Evolutionary conservation across 768 basidiomycete species (phyloP).

Genomic region (Leccinellum rugosiceps): DNA sequence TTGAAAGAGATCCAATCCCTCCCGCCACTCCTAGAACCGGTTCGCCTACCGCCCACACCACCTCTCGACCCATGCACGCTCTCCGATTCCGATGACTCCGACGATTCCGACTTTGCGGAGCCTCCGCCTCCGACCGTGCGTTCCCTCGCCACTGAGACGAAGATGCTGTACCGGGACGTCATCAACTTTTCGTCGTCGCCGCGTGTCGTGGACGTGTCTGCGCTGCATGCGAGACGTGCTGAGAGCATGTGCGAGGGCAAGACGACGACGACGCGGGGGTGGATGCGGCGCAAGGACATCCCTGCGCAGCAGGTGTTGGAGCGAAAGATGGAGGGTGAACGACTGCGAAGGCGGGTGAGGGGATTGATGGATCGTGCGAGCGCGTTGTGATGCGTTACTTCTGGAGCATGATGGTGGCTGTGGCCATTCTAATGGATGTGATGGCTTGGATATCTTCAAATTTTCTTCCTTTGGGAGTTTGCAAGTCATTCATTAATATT

Average conservation of each 20-base stretch:
- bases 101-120: slow-evolving; percentile 54
- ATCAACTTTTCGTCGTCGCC: slow-evolving; percentile 81
- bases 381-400: neutral
- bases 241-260: slow-evolving; percentile 45
- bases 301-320: slow-evolving; percentile 82
- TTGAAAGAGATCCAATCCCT: slow-evolving; percentile 78
- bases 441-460: no score
- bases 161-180: slow-evolving; percentile 84
- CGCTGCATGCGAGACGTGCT: slow-evolving; percentile 48
- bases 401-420: neutral
- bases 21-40: slow-evolving; percentile 55
- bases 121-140: slow-evolving; percentile 52
- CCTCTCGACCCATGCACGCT: slow-evolving; percentile 60
- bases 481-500: no score
- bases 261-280: slow-evolving; percentile 41
- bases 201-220: slow-evolving; percentile 81
- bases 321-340: slow-evolving; percentile 72
- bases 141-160: slow-evolving; percentile 77
- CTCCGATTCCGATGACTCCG: slow-evolving; percentile 65
- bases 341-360: slow-evolving; percentile 63
- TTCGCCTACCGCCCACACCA: slow-evolving; percentile 55
- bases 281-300: slow-evolving; percentile 78
- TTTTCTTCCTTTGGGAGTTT: no score
- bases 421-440: no score
- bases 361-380: slow-evolving; percentile 68